phyloP scores from a whole-genome alignment of 768 basidiomycete species.

The Pisolithus microcarpus region DNA sequence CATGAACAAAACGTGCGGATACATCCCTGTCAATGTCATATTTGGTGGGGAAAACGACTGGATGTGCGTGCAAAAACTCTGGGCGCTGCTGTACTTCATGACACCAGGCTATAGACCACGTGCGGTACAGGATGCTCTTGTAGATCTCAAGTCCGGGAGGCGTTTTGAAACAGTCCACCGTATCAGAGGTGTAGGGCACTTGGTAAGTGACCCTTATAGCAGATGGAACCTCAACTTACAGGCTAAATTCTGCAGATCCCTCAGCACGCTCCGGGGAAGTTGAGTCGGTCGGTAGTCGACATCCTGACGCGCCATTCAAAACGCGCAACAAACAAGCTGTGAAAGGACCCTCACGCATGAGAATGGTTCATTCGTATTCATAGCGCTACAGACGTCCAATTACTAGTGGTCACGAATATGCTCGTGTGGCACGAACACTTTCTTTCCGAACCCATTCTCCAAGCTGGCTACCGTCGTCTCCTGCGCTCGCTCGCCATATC shows the following conservation, averaged over 20 bases:
- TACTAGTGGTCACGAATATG: not conserved
- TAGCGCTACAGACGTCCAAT: not conserved
- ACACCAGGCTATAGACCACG: constrained; percentile 20
- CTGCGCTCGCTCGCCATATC: constrained; percentile 42
- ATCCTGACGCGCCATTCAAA: constrained; percentile 9
- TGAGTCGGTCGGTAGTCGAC: constrained; percentile 22
- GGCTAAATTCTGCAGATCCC: constrained; percentile 14
- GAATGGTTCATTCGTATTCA: not conserved
- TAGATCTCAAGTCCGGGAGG: constrained; percentile 18
- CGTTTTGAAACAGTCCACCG: constrained; percentile 17
- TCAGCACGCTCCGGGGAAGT: constrained; percentile 18
- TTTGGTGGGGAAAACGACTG: constrained; percentile 46
- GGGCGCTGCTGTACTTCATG: not conserved
- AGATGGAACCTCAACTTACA: not conserved
- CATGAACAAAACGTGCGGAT: constrained; percentile 33
- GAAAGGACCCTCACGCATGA: not conserved
- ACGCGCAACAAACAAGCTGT: not conserved
- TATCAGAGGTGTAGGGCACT: constrained; percentile 25
- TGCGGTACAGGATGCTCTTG: constrained; percentile 25
- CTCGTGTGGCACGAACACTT: not conserved
- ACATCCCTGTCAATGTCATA: constrained; percentile 46
- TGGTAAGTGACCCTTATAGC: constrained; percentile 17
- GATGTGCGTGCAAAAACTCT: constrained; percentile 32
- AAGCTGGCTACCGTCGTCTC: constrained; percentile 25
- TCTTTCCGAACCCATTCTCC: constrained; percentile 40